Base-by-base conservation (phyloP, 2,329 filamentous ascomycete species). In the Colletotrichum sp. region DNA sequence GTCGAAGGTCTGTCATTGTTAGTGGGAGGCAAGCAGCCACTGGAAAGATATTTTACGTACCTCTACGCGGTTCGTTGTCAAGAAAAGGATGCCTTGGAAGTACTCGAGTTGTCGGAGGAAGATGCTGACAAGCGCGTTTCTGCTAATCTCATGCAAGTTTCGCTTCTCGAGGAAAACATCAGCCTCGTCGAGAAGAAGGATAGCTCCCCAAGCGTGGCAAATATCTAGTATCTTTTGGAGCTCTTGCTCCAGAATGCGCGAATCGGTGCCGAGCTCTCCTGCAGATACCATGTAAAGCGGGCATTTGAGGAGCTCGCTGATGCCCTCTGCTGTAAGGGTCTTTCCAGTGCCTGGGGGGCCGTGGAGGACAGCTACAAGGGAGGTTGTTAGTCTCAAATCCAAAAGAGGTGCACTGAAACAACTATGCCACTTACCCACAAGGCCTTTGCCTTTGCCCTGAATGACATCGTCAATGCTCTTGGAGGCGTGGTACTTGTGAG, bases 51-150 rank as follows among this genome's bases (percentile, higher is more conserved):
- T 21, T 6, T 2, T 10, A 15, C 57, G 16, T 69, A 73, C 73
- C 69, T 94, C 91, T 1, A 98, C 95, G 2, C 95, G 92, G 82
- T 98, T 98, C 3, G 96, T 98, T 0, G 96, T 98, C 39, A 98
- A 85, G 87, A 98, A 98, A 7, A 98, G 84, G 67, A 98, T 98
- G 7, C 96, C 96, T 82, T 98, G 95, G 86, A 98, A 98, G 83
- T 98, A 98, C 84, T 98, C 96, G 0, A 98, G 89, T 72, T 96
- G 89, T 0, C 96, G 93, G 4, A 98, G 87, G 87, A 98, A 98
- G 80, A 98, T 95, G 82, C 93, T 95, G 67, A 98, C 95, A 1
- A 97, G 90, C 0, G 94, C 94, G 80, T 98, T 98, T 75, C 95
- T 93, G 82, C 96, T 93, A 66, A 98, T 93, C 80, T 98, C 95